These are phyloP conservation scores for Pseudogymnoascus sp. DNA, from an alignment of 2,329 filamentous ascomycete genomes.

Conservation along the genomic window DNA sequence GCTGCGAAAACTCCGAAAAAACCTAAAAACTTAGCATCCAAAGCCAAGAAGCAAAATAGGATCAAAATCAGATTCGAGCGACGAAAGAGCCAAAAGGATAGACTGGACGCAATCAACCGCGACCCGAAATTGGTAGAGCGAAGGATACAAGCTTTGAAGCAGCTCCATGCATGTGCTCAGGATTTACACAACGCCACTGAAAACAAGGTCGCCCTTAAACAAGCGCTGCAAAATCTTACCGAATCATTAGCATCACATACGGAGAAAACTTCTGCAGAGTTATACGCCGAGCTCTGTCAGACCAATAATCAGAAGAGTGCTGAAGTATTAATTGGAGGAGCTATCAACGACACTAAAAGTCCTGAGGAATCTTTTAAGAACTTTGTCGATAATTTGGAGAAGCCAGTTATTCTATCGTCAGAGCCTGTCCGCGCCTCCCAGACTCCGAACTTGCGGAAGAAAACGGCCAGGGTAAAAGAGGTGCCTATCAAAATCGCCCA, in stretches of 20 bases:
- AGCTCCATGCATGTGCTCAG: not conserved
- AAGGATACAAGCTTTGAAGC: not conserved
- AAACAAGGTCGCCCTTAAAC: slow-evolving; percentile 7
- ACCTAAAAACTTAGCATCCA: not conserved
- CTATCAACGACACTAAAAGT: not conserved
- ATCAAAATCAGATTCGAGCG: slow-evolving; percentile 8
- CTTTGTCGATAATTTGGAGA: slow-evolving; percentile 1
- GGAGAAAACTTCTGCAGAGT: not conserved
- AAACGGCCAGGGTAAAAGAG: slow-evolving; percentile 7
- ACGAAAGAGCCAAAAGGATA: slow-evolving; percentile 4
- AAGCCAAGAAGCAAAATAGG: slow-evolving; percentile 7
- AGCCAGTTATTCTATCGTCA: not conserved
- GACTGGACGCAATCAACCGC: not conserved
- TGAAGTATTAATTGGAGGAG: not conserved
- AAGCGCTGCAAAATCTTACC: not conserved
- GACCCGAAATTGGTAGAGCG: not conserved
- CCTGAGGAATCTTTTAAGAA: not conserved
- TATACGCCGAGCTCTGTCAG: slow-evolving; percentile 7
- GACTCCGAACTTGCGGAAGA: too few relatives aligned
- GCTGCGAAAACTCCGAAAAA: slow-evolving; percentile 2
- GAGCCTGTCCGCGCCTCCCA: not conserved
- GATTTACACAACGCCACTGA: slow-evolving; percentile 3
- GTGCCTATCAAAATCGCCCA: not conserved
- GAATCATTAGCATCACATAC: not conserved
- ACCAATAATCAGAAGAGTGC: not conserved